A percentile compares a stretch with the other conserved stretches of the same genome.
phyloP scores from a whole-genome alignment of 1,139 yeast species.

The Nakaseomyces kungkrabaensis region DNA sequence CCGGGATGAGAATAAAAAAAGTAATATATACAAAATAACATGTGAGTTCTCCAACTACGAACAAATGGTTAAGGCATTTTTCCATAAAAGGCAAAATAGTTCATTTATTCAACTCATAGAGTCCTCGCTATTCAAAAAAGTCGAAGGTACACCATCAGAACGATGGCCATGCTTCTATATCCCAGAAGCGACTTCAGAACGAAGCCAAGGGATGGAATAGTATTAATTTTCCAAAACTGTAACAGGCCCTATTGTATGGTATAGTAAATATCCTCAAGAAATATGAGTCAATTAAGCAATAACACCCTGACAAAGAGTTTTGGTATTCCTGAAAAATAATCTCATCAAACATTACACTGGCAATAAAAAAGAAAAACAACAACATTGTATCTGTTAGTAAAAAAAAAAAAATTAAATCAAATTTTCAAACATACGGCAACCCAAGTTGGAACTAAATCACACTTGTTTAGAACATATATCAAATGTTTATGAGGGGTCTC shows the following conservation, averaged over 20 bases:
- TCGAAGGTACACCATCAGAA: slow-evolving; percentile 20
- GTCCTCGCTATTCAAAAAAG: slow-evolving; percentile 27
- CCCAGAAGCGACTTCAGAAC: slow-evolving; percentile 20
- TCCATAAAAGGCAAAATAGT: background rate
- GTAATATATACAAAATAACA: slow-evolving; percentile 8
- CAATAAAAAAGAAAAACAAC: background rate
- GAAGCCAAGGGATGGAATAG: slow-evolving; percentile 44
- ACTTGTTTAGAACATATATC: slow-evolving; percentile 88
- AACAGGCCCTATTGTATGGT: slow-evolving; percentile 63
- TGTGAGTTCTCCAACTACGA: slow-evolving; percentile 76
- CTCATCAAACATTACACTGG: too few relatives aligned
- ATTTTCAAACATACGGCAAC: slow-evolving; percentile 76
- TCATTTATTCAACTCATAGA: slow-evolving; percentile 53
- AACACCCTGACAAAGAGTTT: slow-evolving; percentile 61
- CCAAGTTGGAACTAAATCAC: slow-evolving; percentile 98
- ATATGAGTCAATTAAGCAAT: slow-evolving; percentile 12
- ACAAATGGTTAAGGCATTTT: slow-evolving; percentile 24
- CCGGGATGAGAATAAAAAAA: background rate
- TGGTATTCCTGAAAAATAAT: slow-evolving; percentile 19
- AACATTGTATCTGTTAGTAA: slow-evolving; percentile 5
- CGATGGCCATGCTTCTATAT: slow-evolving; percentile 18
- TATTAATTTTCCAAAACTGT: slow-evolving; percentile 86
- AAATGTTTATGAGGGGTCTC: slow-evolving; percentile 97
- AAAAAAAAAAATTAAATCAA: slow-evolving; percentile 5
- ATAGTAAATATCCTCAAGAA: background rate